phyloP scores from a whole-genome alignment of 345 rosid genomes.

The Draba incana region DNA sequence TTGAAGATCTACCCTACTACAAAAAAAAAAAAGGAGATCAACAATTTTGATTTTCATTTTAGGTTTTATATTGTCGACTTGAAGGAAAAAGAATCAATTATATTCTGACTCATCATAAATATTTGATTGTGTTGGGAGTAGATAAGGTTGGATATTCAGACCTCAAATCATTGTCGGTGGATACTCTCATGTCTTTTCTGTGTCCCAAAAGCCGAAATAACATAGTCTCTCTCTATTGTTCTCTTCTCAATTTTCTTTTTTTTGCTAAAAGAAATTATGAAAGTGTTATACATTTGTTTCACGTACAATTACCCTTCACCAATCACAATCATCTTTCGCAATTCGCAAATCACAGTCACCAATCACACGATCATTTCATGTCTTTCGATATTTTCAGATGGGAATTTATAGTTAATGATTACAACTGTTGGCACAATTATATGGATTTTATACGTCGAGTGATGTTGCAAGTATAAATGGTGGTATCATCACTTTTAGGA shows the following conservation, averaged over 20 bases:
- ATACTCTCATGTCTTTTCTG: conserved; percentile 30
- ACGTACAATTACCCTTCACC: background rate
- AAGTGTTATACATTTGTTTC: conserved; percentile 18
- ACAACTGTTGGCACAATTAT: background rate
- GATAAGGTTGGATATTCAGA: conserved; percentile 30
- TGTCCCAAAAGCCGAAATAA: conserved; percentile 33
- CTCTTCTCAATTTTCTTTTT: background rate
- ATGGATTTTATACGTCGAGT: background rate
- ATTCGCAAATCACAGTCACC: conserved; percentile 2
- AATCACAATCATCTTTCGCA: conserved; percentile 7
- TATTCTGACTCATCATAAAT: background rate
- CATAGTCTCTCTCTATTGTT: background rate
- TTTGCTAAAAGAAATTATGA: too few species aligned
- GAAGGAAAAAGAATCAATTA: too few species aligned
- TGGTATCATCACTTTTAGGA: too few species aligned
- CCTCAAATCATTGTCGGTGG: conserved; percentile 17
- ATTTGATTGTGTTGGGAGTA: background rate
- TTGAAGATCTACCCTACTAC: too few species aligned
- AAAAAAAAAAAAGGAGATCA: background rate
- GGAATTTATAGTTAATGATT: background rate
- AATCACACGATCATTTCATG: conserved; percentile 20
- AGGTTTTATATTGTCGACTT: background rate
- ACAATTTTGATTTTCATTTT: background rate
- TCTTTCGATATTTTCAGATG: background rate
- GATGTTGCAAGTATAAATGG: background rate